These are phyloP conservation scores for Pterothamnion heteromorphum DNA, from an alignment of 31 red algal species.

Conservation along the genomic window DNA sequence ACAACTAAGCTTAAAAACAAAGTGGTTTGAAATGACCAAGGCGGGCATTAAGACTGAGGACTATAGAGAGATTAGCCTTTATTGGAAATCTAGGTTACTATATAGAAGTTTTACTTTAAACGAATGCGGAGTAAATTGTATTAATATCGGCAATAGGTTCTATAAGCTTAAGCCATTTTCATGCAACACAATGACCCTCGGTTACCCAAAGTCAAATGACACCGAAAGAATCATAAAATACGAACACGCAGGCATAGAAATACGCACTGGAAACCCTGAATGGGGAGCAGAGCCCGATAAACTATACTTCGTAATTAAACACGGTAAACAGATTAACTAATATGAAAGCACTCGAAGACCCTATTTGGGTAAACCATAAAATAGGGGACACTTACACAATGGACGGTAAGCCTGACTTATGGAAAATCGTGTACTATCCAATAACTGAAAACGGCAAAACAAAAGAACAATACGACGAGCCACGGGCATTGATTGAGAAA, in stretches of 20 bases:
- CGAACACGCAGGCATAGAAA: conserved; percentile 2
- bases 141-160: not conserved
- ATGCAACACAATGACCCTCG: not conserved
- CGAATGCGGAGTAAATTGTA: not conserved
- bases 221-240: conserved; percentile 8
- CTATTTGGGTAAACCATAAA: not conserved
- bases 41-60: not conserved
- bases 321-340: not conserved
- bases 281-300: conserved; percentile 13
- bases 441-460: not conserved
- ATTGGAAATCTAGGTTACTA: not conserved
- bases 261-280: not conserved
- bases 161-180: not conserved
- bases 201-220: not conserved
- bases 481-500: not conserved
- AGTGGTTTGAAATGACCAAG: conserved; percentile 26
- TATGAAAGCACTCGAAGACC: not conserved
- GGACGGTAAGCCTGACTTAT: not conserved
- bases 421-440: not conserved
- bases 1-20: conserved; percentile 2
- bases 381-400: conserved; percentile 13
- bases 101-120: not conserved
- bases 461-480: not conserved
- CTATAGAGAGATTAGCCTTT: not conserved
- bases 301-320: conserved; percentile 10